A percentile compares a stretch with the other conserved stretches of the same genome.
These are phyloP conservation scores for Dioscorea dumetorum DNA, from an alignment of 106 monocot genomes.

Conservation along the genomic window DNA sequence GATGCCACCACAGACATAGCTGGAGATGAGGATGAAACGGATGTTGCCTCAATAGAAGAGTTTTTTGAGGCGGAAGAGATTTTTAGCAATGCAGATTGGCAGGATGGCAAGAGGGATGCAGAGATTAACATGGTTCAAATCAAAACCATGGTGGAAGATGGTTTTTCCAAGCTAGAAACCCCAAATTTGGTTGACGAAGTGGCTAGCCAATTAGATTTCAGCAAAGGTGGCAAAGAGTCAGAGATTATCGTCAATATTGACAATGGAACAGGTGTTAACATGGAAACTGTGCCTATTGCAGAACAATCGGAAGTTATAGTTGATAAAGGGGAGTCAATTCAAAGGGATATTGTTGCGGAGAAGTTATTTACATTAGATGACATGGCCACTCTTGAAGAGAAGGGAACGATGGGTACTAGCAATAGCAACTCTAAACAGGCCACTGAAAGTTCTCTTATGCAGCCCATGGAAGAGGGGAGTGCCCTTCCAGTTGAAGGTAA, in stretches of 20 bases:
- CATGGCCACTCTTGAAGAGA: conserved; percentile 17
- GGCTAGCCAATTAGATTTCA: background rate
- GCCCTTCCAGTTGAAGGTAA: background rate
- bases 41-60: conserved; percentile 62
- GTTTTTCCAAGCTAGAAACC: conserved; percentile 16
- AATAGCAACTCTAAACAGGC: conserved; percentile 4
- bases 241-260: background rate
- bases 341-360: conserved; percentile 13
- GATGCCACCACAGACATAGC: conserved; percentile 22
- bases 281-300: conserved; percentile 23
- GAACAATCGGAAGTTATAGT: conserved; percentile 12
- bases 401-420: conserved; percentile 13
- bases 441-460: conserved; percentile 5
- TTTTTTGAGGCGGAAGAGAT: conserved; percentile 88
- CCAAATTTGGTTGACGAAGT: background rate
- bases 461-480: conserved; percentile 12
- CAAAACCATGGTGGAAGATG: conserved; percentile 14
- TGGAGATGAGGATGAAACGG: conserved; percentile 52
- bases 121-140: conserved; percentile 23
- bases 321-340: conserved; percentile 3
- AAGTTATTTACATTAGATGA: conserved; percentile 27
- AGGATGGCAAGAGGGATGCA: conserved; percentile 41
- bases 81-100: conserved; percentile 57
- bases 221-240: conserved; percentile 12
- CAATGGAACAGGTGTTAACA: conserved; percentile 2